These are phyloP conservation scores for Clathrus columnatus DNA, from an alignment of 768 basidiomycete species.

Conservation along the genomic window DNA sequence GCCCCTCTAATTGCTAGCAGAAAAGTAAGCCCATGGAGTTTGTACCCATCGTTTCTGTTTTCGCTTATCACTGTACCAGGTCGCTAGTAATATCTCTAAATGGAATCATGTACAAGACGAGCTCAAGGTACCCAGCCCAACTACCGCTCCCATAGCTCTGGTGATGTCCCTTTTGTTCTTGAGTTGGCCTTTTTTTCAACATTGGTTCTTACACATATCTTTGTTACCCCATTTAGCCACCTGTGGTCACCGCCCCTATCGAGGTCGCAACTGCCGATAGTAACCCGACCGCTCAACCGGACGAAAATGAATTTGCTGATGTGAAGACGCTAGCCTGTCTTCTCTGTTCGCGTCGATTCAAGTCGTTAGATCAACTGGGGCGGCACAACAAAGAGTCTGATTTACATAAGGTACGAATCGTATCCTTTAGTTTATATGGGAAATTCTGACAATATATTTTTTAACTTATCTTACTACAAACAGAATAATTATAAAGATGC, in stretches of 20 bases:
- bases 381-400: conserved; percentile 92
- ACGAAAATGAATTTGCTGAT: conserved; percentile 81
- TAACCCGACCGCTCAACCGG: conserved; percentile 32
- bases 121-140: conserved; percentile 33
- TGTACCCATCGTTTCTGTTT: neutral
- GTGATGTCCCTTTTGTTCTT: conserved; percentile 10
- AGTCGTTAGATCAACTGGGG: conserved; percentile 71
- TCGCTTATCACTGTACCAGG: conserved; percentile 35
- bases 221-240: conserved; percentile 12
- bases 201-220: conserved; percentile 14
- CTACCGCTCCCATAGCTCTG: conserved; percentile 21
- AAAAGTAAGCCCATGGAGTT: conserved; percentile 44
- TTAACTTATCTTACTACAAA: conserved; percentile 8
- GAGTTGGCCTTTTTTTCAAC: conserved; percentile 14
- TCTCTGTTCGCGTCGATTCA: conserved; percentile 91
- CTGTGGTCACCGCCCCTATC: conserved; percentile 13
- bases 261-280: conserved; percentile 21
- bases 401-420: conserved; percentile 75
- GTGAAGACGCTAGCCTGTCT: conserved; percentile 66
- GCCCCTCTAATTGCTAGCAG: conserved; percentile 77
- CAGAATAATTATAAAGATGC: conserved; percentile 84
- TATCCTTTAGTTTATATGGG: neutral
- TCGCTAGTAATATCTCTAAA: conserved; percentile 84
- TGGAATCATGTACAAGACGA: conserved; percentile 97
- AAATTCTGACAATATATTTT: conserved; percentile 2